A percentile compares a stretch with the other conserved stretches of the same genome.
phyloP scores from a whole-genome alignment of 73 alveolate species.

The Paramecium octaurelia region DNA sequence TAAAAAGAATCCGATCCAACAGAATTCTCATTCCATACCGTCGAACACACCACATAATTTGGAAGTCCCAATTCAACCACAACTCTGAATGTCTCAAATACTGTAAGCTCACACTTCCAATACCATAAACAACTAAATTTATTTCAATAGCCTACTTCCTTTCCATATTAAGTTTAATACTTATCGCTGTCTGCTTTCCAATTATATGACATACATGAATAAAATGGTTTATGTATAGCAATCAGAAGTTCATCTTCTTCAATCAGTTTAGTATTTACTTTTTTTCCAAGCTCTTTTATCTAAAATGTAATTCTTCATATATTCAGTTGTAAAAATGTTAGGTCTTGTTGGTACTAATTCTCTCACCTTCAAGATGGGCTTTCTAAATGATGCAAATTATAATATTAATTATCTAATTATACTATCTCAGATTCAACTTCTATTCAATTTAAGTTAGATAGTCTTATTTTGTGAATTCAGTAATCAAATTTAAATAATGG shows the following conservation, averaged over 20 bases:
- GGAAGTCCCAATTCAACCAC: too few relatives aligned
- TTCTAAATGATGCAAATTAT: not conserved
- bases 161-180: not conserved
- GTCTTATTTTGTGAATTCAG: not conserved
- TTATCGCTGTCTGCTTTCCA: not conserved
- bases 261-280: not conserved
- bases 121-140: not conserved
- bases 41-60: slow-evolving; percentile 68
- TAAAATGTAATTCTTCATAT: not conserved
- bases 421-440: not conserved
- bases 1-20: slow-evolving; percentile 64
- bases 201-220: not conserved
- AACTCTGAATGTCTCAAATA: too few relatives aligned
- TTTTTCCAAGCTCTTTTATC: not conserved
- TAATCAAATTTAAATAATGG: not conserved
- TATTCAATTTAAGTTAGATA: not conserved
- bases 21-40: slow-evolving; percentile 77
- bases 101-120: not conserved
- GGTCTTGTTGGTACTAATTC: slow-evolving; percentile 11
- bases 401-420: not conserved
- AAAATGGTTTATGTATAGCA: not conserved
- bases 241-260: not conserved
- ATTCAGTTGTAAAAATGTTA: not conserved
- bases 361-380: not conserved
- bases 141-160: not conserved